Base-by-base conservation (phyloP, 2,329 filamentous ascomycete species). In the Fusarium sp. region DNA sequence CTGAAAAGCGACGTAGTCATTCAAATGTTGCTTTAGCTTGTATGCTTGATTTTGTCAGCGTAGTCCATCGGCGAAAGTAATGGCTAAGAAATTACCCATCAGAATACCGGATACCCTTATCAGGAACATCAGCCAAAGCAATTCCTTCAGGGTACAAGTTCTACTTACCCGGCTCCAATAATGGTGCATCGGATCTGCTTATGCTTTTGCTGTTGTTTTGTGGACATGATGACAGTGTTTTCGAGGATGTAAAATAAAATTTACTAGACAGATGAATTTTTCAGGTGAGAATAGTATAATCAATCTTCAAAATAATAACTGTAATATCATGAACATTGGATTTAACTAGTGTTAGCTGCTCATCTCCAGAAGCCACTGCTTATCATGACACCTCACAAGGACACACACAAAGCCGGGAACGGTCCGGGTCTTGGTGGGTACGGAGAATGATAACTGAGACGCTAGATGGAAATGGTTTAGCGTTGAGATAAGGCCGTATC, bases 21-120 rank as follows among this genome's bases (percentile, higher is more conserved):
- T 41, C 7, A 75, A 69, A 38, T 73, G 68, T 13, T 58, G 59
- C 22, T 72, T 61, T 2, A 73, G 48, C 31, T 75, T 75, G 28
- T 75, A 75, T 15, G 68, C 87, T 82, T 0, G 84, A 3, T 15
- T 0, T 12, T 18, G 20, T 62, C 33, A 62, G 31, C 18, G 6
- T 14, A 3, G 11, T 47, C 13, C 22, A 13, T 13, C 0, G 0
- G 5, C 18, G 28, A 9, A 33, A 1, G 5, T 4, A n/a, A 7
- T 31, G 22, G 28, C 5, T 5, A 15, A 15, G 10, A 10, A 15
- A 20, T 55, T 24, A 38, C 48, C 58, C 28, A 62, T 62, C 1
- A 62, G 9, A 6, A 62, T 56, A 6, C 59, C 48, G 3, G 59
- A 62, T 5, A 62, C 59, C 3, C 59, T 62, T 0, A 0, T 24